Evolutionary conservation across 768 basidiomycete genomes (phyloP), one percentile per base, ranked within the genome.

Genomic region (Suillus sp.): DNA sequence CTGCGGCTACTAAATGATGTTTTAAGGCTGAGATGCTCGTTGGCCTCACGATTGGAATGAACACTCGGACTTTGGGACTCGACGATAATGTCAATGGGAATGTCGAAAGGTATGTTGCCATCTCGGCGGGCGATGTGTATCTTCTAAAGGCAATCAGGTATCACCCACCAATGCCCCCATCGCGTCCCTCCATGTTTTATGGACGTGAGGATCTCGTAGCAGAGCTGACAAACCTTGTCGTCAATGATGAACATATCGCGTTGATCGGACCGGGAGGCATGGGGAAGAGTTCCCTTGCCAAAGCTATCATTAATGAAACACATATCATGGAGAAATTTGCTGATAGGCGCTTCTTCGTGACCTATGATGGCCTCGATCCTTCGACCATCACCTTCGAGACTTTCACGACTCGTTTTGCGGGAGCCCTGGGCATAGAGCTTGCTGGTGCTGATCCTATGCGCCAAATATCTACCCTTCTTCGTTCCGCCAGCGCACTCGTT

Each of bases 271-370:
- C 60, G 0, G 60, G 48, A 2, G 50, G 60, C 22, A 61, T 51
- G 25, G 48, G 60, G 13, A 61, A 61, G 18, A 61, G 22, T 30
- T 30, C 60, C 4, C 9, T 61, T 2, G 45, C 50, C 20, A 54
- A 53, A 51, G 35, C 60, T 8, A 51, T 53, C 47, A n/a, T 61
- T 13, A 37, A 61, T 8, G 60, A 61, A 7, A n/a, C 22, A 5
- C 16, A 18, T 1, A 10, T 61, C 13, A 16, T 1, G 4, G 37
- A n/a, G 0, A 61, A 50, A 40, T 61, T 47, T 38, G 30, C 34
- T 20, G 60, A 54, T 8, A n/a, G 50, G 25, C 35, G 38, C n/a
- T 42, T 43, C 40, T 62, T 62, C 32, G 25, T 32, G 3, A 20
- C 42, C 6, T 60, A 43, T 10, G 59, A 60, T 47, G 59, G 22